Conservation (phyloP, 2,329 filamentous ascomycete genomes). For the Cladobotryum mycophilum region DNA sequence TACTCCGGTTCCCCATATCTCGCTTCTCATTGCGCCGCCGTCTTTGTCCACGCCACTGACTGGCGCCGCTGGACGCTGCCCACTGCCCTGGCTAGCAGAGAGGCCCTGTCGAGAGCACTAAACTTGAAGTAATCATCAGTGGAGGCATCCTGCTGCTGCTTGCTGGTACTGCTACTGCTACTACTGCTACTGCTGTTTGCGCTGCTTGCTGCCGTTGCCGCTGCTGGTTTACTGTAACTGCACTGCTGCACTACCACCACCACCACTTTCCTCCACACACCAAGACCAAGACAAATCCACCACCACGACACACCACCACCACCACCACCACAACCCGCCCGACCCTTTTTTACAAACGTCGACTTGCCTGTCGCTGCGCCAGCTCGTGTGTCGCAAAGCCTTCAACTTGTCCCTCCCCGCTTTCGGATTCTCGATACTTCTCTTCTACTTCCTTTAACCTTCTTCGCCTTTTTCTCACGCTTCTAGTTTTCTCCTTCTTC, state of each 20-base stretch:
- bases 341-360: slow-evolving; percentile 12
- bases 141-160: not conserved
- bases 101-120: no score
- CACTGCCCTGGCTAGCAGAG: not conserved
- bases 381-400: not conserved
- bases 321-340: not conserved
- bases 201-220: slow-evolving; percentile 1
- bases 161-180: not conserved
- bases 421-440: not conserved
- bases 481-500: not conserved
- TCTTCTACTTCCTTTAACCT: not conserved
- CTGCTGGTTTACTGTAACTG: not conserved
- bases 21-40: not conserved
- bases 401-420: slow-evolving; percentile 4
- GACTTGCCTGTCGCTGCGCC: slow-evolving; percentile 7
- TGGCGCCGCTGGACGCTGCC: not conserved
- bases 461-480: not conserved
- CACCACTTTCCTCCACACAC: no score
- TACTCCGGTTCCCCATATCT: slow-evolving; percentile 10
- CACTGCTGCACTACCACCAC: no score
- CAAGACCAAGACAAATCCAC: no score
- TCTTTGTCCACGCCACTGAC: slow-evolving; percentile 5
- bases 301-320: not conserved
- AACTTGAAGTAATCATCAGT: not conserved
- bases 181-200: slow-evolving; percentile 4